These are phyloP conservation scores for Globisporangium echinulatum DNA, from an alignment of 352 stramenopile genomes.

Conservation along the genomic window DNA sequence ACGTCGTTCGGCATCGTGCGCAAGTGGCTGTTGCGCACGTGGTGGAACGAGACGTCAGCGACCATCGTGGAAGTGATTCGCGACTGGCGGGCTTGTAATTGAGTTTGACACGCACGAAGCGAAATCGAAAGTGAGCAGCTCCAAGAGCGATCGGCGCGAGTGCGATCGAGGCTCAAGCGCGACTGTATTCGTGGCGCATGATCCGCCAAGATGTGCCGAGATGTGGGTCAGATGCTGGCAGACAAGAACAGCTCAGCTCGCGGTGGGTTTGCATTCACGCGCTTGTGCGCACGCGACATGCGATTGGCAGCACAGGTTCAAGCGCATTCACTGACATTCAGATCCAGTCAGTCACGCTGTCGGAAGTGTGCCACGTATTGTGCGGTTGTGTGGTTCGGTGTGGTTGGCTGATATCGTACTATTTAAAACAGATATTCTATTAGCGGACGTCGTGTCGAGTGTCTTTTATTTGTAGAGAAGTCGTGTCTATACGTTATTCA, in stretches of 20 bases:
- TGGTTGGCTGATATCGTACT: too few relatives aligned
- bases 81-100: background rate
- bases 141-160: background rate
- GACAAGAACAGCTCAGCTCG: too few relatives aligned
- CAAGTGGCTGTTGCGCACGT: slow-evolving; percentile 65
- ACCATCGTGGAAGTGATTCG: slow-evolving; percentile 1
- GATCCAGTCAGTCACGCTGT: background rate
- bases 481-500: too few relatives aligned
- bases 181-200: background rate
- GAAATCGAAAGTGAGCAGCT: slow-evolving; percentile 9
- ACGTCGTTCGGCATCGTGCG: slow-evolving; percentile 54
- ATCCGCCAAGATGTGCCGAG: background rate
- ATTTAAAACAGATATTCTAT: too few relatives aligned
- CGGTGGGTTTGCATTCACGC: slow-evolving; percentile 1
- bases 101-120: slow-evolving; percentile 6
- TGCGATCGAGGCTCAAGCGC: background rate
- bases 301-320: background rate
- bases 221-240: too few relatives aligned
- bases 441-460: too few relatives aligned
- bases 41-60: slow-evolving; percentile 9
- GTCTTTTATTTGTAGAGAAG: too few relatives aligned
- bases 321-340: slow-evolving; percentile 4
- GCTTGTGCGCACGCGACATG: slow-evolving; percentile 8
- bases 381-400: background rate
- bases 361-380: background rate